Base-by-base conservation (phyloP, 2,329 filamentous ascomycete genomes). In the Purpureocillium lavendulum region DNA sequence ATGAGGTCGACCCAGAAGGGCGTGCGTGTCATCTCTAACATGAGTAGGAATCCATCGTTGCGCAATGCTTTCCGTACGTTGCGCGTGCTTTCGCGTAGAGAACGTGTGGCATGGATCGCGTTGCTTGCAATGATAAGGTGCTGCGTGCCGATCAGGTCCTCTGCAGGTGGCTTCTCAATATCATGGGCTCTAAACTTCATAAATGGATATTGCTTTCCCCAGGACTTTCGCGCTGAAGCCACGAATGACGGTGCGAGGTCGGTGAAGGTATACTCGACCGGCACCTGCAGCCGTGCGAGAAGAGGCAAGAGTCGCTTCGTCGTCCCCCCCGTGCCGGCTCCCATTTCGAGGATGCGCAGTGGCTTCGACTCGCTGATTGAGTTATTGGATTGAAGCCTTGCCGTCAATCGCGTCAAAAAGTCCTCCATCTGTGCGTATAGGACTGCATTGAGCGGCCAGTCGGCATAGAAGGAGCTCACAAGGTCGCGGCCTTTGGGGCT, bases 241-340 rank as follows among this genome's bases (percentile, higher is more conserved):
- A 47, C 43, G 17, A 49, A 34, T 4, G 46, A 45, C 3, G 40
- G 39, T 0, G 60, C 53, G 2, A 68, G 41, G 31, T 69, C 64
- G 2, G 65, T 65, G 36, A 67, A 62, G 1, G 57, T 62, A 42
- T 67, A 68, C 32, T 55, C 48, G 15, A 62, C 50, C 1, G 54
- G 48, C 0, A 57, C 56, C 53, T 1, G 51, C 30, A 2, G 60
- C 52, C 4, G 64, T 38, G 36, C 50, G 2, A 66, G 49, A 1
- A 52, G n/a, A 0, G 52, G 53, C 12, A 58, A 41, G 3, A 64
- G 40, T 21, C 38, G 35, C 26, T 42, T 45, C 3, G 62, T 64
- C 0, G 63, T 65, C 7, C 58, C 55, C 3, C 59, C 57, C 0
- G 59, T 49, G 18, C 48, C 48, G 9, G 46, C 48, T 16, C 48